Conservation (phyloP, 306 rosid genomes). For the Pyrus bretschneideri region DNA sequence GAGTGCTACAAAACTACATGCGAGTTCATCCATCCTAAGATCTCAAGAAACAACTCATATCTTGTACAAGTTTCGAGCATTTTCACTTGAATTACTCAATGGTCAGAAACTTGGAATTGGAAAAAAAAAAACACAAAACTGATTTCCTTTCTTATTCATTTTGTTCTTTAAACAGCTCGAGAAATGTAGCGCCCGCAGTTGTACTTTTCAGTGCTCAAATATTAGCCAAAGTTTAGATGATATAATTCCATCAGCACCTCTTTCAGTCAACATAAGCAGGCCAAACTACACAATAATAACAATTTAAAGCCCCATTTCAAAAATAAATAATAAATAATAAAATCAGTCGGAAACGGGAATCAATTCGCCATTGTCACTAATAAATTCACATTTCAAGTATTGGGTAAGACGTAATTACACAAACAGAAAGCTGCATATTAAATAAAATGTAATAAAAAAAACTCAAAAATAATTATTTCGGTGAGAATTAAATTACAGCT, state of each 20-base stretch:
- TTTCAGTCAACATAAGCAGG: constrained; percentile 6
- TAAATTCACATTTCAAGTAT: neutral
- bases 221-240: neutral
- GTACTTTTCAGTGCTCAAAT: neutral
- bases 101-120: neutral
- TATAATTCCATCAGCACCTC: neutral
- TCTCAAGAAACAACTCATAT: neutral
- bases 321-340: too few relatives aligned
- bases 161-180: neutral
- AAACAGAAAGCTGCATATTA: neutral
- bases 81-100: neutral
- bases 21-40: neutral
- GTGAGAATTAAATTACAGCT: neutral
- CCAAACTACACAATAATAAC: neutral
- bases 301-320: neutral
- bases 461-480: neutral
- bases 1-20: neutral
- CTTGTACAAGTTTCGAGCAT: neutral
- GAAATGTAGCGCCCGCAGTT: neutral
- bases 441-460: neutral
- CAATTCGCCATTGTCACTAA: neutral
- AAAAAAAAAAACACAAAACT: neutral
- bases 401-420: neutral
- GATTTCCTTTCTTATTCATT: neutral
- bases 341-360: neutral